phyloP scores from a whole-genome alignment of 2,329 filamentous ascomycete species.

The Monosporascus sp. region DNA sequence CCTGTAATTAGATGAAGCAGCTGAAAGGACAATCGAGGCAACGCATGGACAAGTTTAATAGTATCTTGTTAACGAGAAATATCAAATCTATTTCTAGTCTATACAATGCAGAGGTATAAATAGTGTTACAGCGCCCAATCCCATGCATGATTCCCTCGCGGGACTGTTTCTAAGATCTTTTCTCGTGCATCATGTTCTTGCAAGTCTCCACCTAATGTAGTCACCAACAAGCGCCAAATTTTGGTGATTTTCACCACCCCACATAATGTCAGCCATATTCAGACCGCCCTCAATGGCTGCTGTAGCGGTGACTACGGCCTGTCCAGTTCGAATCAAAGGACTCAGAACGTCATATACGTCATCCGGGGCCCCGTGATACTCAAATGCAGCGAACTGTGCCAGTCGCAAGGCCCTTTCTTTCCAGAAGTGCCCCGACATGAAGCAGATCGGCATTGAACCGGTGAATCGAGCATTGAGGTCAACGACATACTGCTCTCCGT shows the following conservation, averaged over 20 bases:
- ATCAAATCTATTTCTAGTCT: too few species aligned
- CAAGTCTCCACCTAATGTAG: slow-evolving; percentile 3
- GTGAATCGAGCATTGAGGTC: slow-evolving; percentile 20
- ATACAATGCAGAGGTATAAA: neutral
- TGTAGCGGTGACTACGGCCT: slow-evolving; percentile 15
- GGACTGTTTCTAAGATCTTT: neutral
- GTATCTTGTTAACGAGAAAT: too few species aligned
- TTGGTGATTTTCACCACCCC: slow-evolving; percentile 11
- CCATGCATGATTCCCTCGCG: too few species aligned
- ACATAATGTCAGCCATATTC: slow-evolving; percentile 18
- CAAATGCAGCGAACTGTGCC: slow-evolving; percentile 16
- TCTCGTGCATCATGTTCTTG: neutral
- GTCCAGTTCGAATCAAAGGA: slow-evolving; percentile 7
- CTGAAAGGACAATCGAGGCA: too few species aligned
- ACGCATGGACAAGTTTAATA: too few species aligned
- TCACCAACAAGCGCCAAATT: slow-evolving; percentile 8
- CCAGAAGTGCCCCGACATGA: slow-evolving; percentile 18
- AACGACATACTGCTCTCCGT: slow-evolving; percentile 14
- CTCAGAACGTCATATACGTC: slow-evolving; percentile 10
- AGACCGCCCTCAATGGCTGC: slow-evolving; percentile 9
- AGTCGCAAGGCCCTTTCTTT: slow-evolving; percentile 9
- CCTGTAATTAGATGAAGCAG: too few species aligned
- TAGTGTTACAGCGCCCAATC: neutral
- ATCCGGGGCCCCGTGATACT: slow-evolving; percentile 11
- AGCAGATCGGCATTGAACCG: slow-evolving; percentile 19